Evolutionary conservation across 2,329 filamentous ascomycete species (phyloP).

Genomic region (Coniochaeta prunicola): DNA sequence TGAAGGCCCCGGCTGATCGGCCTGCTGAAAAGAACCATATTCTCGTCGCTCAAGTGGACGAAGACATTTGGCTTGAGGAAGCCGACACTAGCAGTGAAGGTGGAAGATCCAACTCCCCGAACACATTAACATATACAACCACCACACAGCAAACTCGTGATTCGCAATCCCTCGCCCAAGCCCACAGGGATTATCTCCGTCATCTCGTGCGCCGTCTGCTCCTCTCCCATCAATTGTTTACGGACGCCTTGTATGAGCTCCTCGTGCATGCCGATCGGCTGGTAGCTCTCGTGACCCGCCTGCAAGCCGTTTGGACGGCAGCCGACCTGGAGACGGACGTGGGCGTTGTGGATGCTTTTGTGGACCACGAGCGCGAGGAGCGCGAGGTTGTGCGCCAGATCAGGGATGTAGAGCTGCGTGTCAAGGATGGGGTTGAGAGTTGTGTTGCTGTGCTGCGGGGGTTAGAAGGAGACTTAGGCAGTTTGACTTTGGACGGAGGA

Average conservation of each 20-base stretch:
- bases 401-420: conserved; percentile 51
- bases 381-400: conserved; percentile 58
- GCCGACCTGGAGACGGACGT: conserved; percentile 77
- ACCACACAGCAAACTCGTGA: conserved; percentile 35
- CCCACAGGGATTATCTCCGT: conserved; percentile 70
- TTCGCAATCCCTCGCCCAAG: conserved; percentile 74
- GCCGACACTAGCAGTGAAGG: conserved; percentile 7
- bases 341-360: conserved; percentile 69
- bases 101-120: conserved; percentile 32
- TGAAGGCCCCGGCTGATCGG: not conserved
- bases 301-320: conserved; percentile 69
- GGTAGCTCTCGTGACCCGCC: conserved; percentile 65
- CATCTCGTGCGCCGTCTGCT: conserved; percentile 61
- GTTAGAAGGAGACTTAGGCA: conserved; percentile 31
- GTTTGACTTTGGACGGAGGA: conserved; percentile 20
- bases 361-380: conserved; percentile 68
- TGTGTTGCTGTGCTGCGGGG: conserved; percentile 50
- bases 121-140: not conserved
- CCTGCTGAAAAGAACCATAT: not conserved
- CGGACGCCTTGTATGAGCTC: conserved; percentile 56
- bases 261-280: conserved; percentile 75
- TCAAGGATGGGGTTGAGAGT: conserved; percentile 61
- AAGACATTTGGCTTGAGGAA: conserved; percentile 34
- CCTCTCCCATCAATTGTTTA: conserved; percentile 57
- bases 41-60: conserved; percentile 20